Evolutionary conservation across 129 eudicot genomes (phyloP).

Genomic region (Mikania micrantha): DNA sequence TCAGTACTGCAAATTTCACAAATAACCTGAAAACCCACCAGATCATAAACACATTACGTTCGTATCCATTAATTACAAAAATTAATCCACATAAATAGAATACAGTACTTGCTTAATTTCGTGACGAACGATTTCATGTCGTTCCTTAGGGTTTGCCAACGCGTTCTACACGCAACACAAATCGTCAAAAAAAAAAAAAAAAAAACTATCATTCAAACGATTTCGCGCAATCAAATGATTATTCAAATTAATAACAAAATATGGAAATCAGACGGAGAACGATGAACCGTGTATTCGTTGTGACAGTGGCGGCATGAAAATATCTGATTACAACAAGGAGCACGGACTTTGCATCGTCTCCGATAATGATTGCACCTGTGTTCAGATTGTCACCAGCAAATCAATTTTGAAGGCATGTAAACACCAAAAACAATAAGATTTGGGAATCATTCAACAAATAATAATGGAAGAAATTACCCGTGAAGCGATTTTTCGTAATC

Average conservation of each 20-base stretch:
- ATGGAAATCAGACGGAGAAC: background rate
- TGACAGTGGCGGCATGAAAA: slow-evolving; percentile 92
- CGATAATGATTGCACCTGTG: slow-evolving; percentile 77
- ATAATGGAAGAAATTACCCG: slow-evolving; percentile 40
- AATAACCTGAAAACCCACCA: slow-evolving; percentile 53
- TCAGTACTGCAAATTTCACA: slow-evolving; percentile 79
- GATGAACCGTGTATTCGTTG: slow-evolving; percentile 66
- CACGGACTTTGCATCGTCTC: slow-evolving; percentile 75
- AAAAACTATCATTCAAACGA: background rate
- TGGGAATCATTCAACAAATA: background rate
- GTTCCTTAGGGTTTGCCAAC: slow-evolving; percentile 66
- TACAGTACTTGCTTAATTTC: slow-evolving; percentile 65
- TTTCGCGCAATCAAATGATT: background rate
- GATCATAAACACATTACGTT: background rate
- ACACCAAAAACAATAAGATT: background rate
- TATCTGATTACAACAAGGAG: slow-evolving; percentile 82
- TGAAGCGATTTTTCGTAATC: slow-evolving; percentile 44
- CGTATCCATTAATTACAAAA: background rate
- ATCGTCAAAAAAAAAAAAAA: background rate
- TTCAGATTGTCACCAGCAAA: background rate
- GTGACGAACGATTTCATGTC: slow-evolving; percentile 81
- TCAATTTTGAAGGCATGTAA: background rate
- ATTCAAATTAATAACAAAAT: background rate
- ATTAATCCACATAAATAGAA: background rate
- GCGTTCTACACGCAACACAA: slow-evolving; percentile 31